phyloP scores from a whole-genome alignment of 805 yeast genomes.

The Jamesozyma lodderae region DNA sequence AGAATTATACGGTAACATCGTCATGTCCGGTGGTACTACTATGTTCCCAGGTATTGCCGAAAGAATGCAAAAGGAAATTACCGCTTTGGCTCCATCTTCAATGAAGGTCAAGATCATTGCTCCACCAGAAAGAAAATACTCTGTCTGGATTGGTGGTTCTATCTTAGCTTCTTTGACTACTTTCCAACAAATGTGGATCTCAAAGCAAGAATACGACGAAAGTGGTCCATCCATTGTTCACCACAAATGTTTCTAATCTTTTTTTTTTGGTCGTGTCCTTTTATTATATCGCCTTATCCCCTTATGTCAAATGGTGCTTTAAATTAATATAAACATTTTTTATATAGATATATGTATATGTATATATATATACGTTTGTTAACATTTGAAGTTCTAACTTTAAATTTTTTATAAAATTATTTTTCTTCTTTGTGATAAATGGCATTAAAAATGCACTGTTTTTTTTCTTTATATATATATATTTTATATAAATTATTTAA shows the following conservation, averaged over 20 bases:
- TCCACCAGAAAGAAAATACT: conserved; percentile 98
- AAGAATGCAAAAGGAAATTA: conserved; percentile 99
- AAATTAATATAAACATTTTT: too few species aligned
- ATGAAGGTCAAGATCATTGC: conserved; percentile 99
- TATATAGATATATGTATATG: too few species aligned
- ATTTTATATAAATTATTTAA: too few species aligned
- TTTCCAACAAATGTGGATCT: conserved; percentile 99
- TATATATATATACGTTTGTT: too few species aligned
- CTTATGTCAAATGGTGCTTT: background rate
- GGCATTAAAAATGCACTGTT: too few species aligned
- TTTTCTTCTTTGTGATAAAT: background rate
- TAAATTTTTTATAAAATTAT: background rate
- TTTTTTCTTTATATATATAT: too few species aligned
- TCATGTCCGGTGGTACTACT: conserved; percentile 99
- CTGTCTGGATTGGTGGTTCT: conserved; percentile 99
- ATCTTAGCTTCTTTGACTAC: conserved; percentile 96
- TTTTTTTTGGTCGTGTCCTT: too few species aligned
- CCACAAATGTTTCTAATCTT: conserved; percentile 42
- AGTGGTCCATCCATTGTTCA: conserved; percentile 97
- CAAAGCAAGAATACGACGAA: conserved; percentile 99
- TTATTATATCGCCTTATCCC: background rate
- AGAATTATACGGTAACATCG: conserved; percentile 98
- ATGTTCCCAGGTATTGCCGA: conserved; percentile 99
- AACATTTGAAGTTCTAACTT: too few species aligned
- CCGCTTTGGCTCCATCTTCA: conserved; percentile 98